These are phyloP conservation scores for Maudiozyma turicensis DNA, from an alignment of 805 yeast species.

Conservation along the genomic window DNA sequence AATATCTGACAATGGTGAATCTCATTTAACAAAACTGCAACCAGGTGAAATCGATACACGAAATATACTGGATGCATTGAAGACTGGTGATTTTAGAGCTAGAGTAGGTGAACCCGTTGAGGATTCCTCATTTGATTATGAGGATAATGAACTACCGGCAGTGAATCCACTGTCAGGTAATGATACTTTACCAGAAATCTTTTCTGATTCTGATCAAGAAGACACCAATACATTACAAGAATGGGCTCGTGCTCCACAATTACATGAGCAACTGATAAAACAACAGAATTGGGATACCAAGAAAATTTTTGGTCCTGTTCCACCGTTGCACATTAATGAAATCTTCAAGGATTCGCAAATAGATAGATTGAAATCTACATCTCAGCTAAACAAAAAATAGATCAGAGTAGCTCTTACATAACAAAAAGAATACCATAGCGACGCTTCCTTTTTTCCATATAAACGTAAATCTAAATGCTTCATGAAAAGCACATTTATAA, in stretches of 20 bases:
- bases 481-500: not conserved
- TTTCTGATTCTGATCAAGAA: constrained; percentile 43
- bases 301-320: constrained; percentile 64
- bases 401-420: too few species aligned
- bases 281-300: constrained; percentile 55
- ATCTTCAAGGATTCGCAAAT: constrained; percentile 45
- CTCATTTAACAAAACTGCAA: not conserved
- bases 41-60: constrained; percentile 3
- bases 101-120: constrained; percentile 12
- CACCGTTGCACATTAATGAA: constrained; percentile 58
- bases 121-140: constrained; percentile 1
- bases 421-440: too few species aligned
- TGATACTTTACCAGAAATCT: constrained; percentile 36
- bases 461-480: too few species aligned
- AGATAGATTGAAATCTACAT: constrained; percentile 44
- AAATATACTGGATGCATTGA: constrained; percentile 20
- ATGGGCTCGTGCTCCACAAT: constrained; percentile 57
- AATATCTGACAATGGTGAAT: not conserved
- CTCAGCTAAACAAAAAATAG: constrained; percentile 35
- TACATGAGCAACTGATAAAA: constrained; percentile 35
- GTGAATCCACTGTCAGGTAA: constrained; percentile 6
- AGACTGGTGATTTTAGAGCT: constrained; percentile 25
- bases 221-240: constrained; percentile 42
- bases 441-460: too few species aligned
- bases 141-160: not conserved